phyloP scores from a whole-genome alignment of 192 early-diverging fungal species.

The Piromyces sp. region DNA sequence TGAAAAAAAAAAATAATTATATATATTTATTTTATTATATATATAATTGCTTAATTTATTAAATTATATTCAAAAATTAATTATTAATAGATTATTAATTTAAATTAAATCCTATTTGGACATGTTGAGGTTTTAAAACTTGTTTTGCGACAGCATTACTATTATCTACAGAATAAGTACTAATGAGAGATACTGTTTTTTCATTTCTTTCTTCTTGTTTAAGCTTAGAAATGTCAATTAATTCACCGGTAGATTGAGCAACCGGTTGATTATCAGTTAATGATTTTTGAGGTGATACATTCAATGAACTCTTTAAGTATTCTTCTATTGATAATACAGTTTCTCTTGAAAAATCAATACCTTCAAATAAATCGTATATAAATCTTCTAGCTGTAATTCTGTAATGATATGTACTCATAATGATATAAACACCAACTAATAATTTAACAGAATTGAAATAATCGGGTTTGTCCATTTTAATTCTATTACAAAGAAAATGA shows the following conservation, averaged over 20 bases:
- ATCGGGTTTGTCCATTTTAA: slow-evolving; percentile 36
- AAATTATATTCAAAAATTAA: too few species aligned
- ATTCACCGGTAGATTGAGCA: neutral
- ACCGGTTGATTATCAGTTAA: neutral
- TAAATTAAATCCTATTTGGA: neutral
- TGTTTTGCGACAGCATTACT: neutral
- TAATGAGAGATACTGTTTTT: neutral
- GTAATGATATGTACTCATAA: slow-evolving; percentile 51
- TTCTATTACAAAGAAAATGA: slow-evolving; percentile 9
- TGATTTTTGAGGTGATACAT: neutral
- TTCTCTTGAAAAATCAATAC: neutral
- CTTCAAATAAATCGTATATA: slow-evolving; percentile 53
- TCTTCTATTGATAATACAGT: neutral
- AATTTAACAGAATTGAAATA: slow-evolving; percentile 32
- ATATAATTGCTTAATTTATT: too few species aligned
- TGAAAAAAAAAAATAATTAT: slow-evolving; percentile 50
- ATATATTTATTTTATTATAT: too few species aligned
- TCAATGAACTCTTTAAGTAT: neutral
- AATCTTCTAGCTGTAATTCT: slow-evolving; percentile 51
- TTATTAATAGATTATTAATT: neutral
- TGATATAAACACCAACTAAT: slow-evolving; percentile 37
- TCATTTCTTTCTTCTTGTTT: neutral
- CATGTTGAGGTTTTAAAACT: neutral
- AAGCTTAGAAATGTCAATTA: neutral
- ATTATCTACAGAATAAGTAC: neutral